Percentiles rank a stretch among this genome's conserved stretches.
phyloP scores from a whole-genome alignment of 1,139 yeast genomes.

The Eremothecium cymbalariae region DNA sequence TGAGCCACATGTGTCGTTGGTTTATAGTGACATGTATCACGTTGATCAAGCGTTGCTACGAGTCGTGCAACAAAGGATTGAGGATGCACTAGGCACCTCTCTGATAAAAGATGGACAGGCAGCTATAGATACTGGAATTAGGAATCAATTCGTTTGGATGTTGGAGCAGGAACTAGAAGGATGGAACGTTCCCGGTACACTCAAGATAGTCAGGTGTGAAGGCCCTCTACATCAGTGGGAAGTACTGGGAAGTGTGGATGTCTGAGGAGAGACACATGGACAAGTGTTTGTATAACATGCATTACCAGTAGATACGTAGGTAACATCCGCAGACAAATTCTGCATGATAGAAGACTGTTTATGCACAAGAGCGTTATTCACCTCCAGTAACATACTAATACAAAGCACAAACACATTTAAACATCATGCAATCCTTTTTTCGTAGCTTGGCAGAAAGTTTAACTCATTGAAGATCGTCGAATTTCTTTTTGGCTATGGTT shows the following conservation, averaged over 20 bases:
- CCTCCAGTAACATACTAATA: neutral
- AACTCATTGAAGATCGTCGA: no score
- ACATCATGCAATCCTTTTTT: no score
- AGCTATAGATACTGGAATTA: constrained; percentile 38
- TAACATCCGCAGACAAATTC: no score
- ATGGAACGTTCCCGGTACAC: constrained; percentile 41
- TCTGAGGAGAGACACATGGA: constrained; percentile 12
- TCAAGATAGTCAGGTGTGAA: constrained; percentile 63
- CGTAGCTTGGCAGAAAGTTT: no score
- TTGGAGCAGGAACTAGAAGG: constrained; percentile 16
- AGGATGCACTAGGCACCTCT: constrained; percentile 42
- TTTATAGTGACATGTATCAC: constrained; percentile 59
- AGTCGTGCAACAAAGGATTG: constrained; percentile 60
- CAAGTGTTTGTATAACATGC: constrained; percentile 10
- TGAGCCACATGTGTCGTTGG: constrained; percentile 68
- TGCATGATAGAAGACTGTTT: neutral
- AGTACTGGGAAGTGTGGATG: constrained; percentile 51
- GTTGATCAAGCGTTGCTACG: constrained; percentile 62
- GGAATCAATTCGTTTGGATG: constrained; percentile 21
- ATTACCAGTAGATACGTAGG: constrained; percentile 6
- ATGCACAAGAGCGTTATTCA: neutral
- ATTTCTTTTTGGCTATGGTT: no score
- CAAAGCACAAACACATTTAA: neutral
- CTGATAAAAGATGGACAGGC: neutral
- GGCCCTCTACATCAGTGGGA: constrained; percentile 72